Evolutionary conservation across 1,284 basidiomycete species (phyloP), one percentile per base, ranked within the genome.

Genomic region (Termitomyces sp.): DNA sequence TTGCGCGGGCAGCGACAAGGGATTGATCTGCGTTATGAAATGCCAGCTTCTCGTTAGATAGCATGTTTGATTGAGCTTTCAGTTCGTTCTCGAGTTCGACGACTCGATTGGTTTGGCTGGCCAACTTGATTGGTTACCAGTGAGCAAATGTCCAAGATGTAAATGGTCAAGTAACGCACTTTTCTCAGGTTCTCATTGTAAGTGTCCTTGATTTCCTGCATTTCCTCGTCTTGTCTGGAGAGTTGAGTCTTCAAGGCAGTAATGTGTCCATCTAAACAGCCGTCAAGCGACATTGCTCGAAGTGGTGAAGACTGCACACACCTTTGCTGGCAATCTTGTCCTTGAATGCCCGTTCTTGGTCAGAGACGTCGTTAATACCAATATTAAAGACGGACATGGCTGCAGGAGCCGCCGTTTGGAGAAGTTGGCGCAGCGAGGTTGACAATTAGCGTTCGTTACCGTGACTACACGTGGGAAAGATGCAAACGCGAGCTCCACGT

Each of bases 241-340:
- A 86, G 69, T 61, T 79, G 75, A 21, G 74, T 76, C 58, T 81
- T 75, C 52, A 86, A 74, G 24, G 79, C 80, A 21, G 82, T 80
- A 63, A 81, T 80, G 59, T 81, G 75, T 19, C 75, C 71, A 62
- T 86, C 83, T 86, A 60, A 57, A 62, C 9, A 34, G 50, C 19
- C 53, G 52, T 42, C 30, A 52, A 28, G 34, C 45, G 44, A 21
- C 45, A 52, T 50, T 12, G 42, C 38, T 33, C 41, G 21, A 21
- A 33, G 41, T 24, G 28, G 54, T 45, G 10, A 43, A n/a, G 44
- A 47, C 38, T 33, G 24, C 33, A 51, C 64, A 36, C 49, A 84
- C 85, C 86, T 80, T 84, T 83, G 63, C 77, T 79, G 19, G 81
- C 73, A 49, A 87, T 64, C 59, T 76, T 81, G 61, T 84, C 81